These are phyloP conservation scores for Magnusiomyces ingens DNA, from an alignment of 1,139 yeast species.

Conservation along the genomic window DNA sequence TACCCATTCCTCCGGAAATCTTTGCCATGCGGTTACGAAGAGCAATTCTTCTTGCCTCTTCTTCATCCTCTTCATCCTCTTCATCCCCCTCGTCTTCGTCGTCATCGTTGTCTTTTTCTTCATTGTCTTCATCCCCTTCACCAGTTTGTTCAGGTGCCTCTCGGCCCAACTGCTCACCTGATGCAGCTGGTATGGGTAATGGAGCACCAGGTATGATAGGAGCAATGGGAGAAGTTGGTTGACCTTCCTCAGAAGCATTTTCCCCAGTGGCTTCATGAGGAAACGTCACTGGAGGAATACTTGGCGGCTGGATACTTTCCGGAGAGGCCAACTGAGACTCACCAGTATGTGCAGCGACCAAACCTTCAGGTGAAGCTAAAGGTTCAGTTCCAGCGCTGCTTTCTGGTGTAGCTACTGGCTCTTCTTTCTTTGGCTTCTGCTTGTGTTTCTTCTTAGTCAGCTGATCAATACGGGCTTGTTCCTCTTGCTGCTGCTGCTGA, in stretches of 20 bases:
- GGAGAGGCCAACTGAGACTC: neutral
- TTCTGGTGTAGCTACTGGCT: neutral
- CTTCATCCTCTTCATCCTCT: slow-evolving; percentile 56
- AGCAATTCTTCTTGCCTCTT: slow-evolving; percentile 70
- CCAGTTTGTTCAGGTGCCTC: neutral
- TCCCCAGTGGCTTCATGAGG: neutral
- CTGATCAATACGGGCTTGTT: slow-evolving; percentile 67
- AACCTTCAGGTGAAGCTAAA: neutral
- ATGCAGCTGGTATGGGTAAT: slow-evolving; percentile 11
- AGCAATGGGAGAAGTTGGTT: neutral
- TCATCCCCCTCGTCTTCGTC: slow-evolving; percentile 40
- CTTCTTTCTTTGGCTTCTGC: slow-evolving; percentile 18
- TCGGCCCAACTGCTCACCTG: neutral
- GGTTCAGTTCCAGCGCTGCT: neutral
- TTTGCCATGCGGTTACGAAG: slow-evolving; percentile 94
- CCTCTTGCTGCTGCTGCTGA: slow-evolving; percentile 76
- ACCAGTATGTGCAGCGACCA: slow-evolving; percentile 6
- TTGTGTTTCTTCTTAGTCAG: slow-evolving; percentile 54
- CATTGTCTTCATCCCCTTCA: slow-evolving; percentile 22
- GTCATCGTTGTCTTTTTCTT: slow-evolving; percentile 25
- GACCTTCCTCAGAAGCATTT: neutral
- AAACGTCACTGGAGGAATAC: neutral
- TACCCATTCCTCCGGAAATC: slow-evolving; percentile 84
- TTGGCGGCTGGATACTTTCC: neutral
- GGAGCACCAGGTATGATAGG: too few species aligned